Percentiles rank a stretch among this genome's conserved stretches.
Evolutionary conservation across 192 early-diverging fungal species (phyloP).

Genomic region (Paraglomus brasilianum): DNA sequence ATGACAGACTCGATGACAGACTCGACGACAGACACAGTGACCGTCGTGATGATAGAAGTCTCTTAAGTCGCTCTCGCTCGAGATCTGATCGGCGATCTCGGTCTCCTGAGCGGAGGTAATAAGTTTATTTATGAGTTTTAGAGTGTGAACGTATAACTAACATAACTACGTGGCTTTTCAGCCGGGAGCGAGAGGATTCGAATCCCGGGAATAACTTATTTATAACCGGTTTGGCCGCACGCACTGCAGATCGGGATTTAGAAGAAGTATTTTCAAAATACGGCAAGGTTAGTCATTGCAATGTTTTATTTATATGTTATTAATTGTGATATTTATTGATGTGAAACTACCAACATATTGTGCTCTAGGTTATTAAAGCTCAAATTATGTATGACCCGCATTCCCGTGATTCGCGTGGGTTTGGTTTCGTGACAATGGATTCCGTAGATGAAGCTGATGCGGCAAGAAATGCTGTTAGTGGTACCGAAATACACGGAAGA

Average conservation of each 20-base stretch:
- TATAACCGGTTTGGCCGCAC: conserved; percentile 63
- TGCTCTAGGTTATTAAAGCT: conserved; percentile 59
- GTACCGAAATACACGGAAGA: conserved; percentile 77
- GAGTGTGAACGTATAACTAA: background rate
- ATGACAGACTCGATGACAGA: too few species aligned
- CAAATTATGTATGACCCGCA: conserved; percentile 81
- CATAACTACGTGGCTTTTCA: background rate
- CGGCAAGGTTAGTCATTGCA: conserved; percentile 56
- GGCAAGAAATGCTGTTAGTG: conserved; percentile 66
- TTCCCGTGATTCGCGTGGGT: conserved; percentile 78
- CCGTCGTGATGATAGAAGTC: conserved; percentile 15
- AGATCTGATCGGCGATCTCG: conserved; percentile 10
- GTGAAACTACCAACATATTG: background rate
- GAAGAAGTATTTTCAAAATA: conserved; percentile 70
- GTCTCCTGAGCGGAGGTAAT: conserved; percentile 11
- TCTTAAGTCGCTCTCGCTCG: conserved; percentile 6
- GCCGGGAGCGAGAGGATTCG: conserved; percentile 38
- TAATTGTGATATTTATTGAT: background rate
- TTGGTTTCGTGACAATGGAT: conserved; percentile 82
- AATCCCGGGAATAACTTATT: conserved; percentile 77
- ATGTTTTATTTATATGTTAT: background rate
- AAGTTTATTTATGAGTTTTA: conserved; percentile 1
- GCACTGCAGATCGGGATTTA: conserved; percentile 61
- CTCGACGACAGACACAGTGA: conserved; percentile 12
- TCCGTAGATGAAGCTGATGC: conserved; percentile 63